Evolutionary conservation across 805 yeast genomes (phyloP), one percentile per base, ranked within the genome.

Genomic region (Candida lessepsii): DNA sequence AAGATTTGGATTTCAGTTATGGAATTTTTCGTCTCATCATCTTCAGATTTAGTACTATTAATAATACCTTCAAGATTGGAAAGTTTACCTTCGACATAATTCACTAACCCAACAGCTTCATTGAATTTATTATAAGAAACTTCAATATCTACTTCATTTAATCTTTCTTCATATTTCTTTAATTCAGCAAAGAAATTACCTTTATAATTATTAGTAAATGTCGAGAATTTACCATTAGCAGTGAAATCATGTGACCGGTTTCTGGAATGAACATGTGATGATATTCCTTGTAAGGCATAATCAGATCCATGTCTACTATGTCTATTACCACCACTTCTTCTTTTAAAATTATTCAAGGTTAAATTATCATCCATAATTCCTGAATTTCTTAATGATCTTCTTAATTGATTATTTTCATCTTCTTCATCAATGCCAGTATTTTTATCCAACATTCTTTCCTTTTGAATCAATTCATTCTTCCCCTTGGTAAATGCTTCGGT

Each of bases 111-210:
- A 14, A 73, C 75, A 3, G 77, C 69, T 30, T 63, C 67, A 37
- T 56, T 60, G 50, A 73, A 82, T 40, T 73, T 70, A 39, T 76
- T 73, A 50, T 83, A 81, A 9, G 86, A 82, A 18, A 84, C 68
- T 40, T 70, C 70, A 10, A 82, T 77, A 54, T 86, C 93, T 29
- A 83, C 70, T 40, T 83, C 87, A 52, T 84, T 88, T 13, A 85
- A 65, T 23, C 68, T 60, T 38, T 80, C 83, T 50, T 83, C 89
- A 10, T 80, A 64, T 21, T 62, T 61, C 40, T 76, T 74, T 40
- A 83, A 62, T 14, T 64, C 74, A 40, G 70, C 67, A 46, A 77
- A 63, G 11, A 66, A 38, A 52, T 65, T 55, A 57, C 63, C 45
- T 54, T 51, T 57, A 20, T 51, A 52, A 20, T 41, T 53, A 17